These are phyloP conservation scores for Pseudogymnoascus verrucosus DNA, from an alignment of 2,329 filamentous ascomycete species.

Conservation along the genomic window DNA sequence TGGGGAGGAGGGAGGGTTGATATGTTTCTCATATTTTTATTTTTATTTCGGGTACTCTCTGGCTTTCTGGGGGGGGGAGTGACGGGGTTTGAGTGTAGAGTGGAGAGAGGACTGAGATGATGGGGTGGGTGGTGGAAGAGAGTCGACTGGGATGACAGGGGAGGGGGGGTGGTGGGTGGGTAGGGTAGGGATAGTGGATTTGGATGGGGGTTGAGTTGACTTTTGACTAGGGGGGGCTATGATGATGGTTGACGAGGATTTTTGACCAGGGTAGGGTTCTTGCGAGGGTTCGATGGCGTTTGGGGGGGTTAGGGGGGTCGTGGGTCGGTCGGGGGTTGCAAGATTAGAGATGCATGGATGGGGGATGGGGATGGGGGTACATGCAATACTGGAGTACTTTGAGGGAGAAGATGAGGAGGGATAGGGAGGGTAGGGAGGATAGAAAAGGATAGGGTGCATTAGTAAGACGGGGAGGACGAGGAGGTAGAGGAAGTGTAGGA, in stretches of 20 bases:
- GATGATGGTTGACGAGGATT: not conserved
- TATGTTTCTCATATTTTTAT: constrained; percentile 4
- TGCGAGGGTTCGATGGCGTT: not conserved
- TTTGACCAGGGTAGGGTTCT: not conserved
- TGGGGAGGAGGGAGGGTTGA: not conserved
- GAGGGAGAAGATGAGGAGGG: not conserved
- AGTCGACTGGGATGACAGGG: constrained; percentile 43
- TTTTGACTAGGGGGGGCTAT: not conserved
- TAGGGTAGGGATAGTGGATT: not conserved
- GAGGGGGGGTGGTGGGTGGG: constrained; percentile 52
- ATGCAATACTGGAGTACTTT: not conserved
- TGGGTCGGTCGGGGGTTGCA: not conserved
- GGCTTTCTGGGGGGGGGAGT: not conserved
- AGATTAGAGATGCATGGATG: not conserved
- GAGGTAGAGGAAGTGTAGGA: too few relatives aligned
- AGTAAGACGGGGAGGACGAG: too few relatives aligned
- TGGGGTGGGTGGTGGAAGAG: not conserved
- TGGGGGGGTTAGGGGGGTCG: not conserved
- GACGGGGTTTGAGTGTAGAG: not conserved
- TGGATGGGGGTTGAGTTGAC: too few relatives aligned
- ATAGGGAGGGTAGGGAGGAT: not conserved
- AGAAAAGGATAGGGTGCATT: too few relatives aligned
- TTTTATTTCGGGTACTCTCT: not conserved
- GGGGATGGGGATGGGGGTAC: not conserved
- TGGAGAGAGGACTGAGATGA: not conserved